Evolutionary conservation across 306 rosid species (phyloP).

Genomic region (Begonia fuchsioides): DNA sequence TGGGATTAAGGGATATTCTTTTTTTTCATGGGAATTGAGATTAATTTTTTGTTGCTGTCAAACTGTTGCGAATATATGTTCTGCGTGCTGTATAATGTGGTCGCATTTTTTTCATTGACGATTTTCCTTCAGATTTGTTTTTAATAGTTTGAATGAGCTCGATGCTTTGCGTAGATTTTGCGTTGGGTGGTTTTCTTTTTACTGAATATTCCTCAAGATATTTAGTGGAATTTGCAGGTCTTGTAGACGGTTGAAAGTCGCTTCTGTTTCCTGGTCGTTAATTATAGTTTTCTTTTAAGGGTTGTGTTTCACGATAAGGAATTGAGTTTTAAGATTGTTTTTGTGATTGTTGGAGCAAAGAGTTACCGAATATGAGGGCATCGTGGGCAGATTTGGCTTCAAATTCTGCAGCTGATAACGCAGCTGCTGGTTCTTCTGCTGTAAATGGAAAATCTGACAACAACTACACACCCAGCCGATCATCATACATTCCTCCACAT

Average conservation of each 20-base stretch:
- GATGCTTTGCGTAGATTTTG: neutral
- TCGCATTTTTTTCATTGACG: neutral
- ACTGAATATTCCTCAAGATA: neutral
- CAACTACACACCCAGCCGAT: slow-evolving; percentile 21
- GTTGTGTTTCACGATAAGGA: slow-evolving; percentile 1
- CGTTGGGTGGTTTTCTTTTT: neutral
- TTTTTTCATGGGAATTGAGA: neutral
- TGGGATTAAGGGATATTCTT: neutral
- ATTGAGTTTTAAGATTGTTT: slow-evolving; percentile 2
- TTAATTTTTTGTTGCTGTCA: neutral
- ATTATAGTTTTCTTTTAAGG: neutral
- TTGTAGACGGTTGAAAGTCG: neutral
- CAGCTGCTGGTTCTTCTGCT: slow-evolving; percentile 28
- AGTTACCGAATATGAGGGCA: slow-evolving; percentile 46
- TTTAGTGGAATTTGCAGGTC: neutral
- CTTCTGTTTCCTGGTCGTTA: slow-evolving; percentile 1
- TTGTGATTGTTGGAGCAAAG: slow-evolving; percentile 7
- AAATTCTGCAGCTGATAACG: slow-evolving; percentile 61
- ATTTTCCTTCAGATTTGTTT: neutral
- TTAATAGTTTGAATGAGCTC: neutral
- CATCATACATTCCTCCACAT: slow-evolving; percentile 84
- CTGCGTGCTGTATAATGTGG: neutral
- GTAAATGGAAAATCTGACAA: slow-evolving; percentile 18
- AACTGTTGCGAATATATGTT: neutral
- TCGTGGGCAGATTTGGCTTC: slow-evolving; percentile 97